Conservation (phyloP, 2,329 filamentous ascomycete genomes). For the Neofusicoccum sp. region DNA sequence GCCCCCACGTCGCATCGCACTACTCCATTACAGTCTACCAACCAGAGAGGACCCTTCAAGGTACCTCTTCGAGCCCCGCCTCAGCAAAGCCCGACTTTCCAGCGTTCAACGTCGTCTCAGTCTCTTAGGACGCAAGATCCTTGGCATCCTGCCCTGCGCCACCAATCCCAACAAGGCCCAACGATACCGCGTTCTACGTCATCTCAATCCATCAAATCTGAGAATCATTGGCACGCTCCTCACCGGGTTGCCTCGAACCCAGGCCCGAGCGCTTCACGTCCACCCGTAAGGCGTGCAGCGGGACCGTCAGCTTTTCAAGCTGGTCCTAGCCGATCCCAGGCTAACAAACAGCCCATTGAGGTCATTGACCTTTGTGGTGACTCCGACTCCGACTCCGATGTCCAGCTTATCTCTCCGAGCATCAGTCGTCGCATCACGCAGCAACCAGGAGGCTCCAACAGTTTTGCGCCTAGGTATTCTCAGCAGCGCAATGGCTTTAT, state of each 20-base stretch:
- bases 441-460: background rate
- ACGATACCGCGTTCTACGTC: background rate
- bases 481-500: background rate
- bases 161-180: background rate
- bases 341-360: background rate
- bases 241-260: background rate
- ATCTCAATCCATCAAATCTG: background rate
- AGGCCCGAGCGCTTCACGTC: background rate
- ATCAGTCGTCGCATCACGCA: background rate
- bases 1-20: background rate
- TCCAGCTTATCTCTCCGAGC: background rate
- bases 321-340: background rate
- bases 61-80: background rate
- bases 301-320: background rate
- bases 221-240: background rate
- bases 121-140: background rate
- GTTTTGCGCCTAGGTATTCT: background rate
- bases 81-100: background rate
- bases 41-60: background rate
- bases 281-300: background rate
- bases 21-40: background rate
- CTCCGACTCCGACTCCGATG: background rate
- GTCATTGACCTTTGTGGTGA: constrained; percentile 6
- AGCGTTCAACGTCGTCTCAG: constrained; percentile 1
- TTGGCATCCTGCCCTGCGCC: background rate